phyloP scores from a whole-genome alignment of 306 rosid genomes.

The Ziziphus jujuba region DNA sequence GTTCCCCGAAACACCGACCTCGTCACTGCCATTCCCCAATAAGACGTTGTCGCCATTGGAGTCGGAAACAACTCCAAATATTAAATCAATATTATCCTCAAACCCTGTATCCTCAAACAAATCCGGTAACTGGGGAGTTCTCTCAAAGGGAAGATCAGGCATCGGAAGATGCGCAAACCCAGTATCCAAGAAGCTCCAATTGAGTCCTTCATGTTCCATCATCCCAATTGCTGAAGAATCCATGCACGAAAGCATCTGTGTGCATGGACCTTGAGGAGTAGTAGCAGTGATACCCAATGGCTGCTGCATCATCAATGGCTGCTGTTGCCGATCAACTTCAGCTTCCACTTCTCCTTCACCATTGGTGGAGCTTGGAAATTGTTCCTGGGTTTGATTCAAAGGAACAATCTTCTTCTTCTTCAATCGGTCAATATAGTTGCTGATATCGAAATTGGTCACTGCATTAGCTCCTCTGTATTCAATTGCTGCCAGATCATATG shows the following conservation, averaged over 20 bases:
- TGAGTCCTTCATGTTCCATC: constrained; percentile 23
- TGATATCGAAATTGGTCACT: constrained; percentile 81
- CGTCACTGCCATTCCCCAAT: constrained; percentile 21
- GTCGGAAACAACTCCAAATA: constrained; percentile 38
- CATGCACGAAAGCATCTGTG: constrained; percentile 21
- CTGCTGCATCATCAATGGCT: constrained; percentile 15
- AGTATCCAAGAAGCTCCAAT: constrained; percentile 60
- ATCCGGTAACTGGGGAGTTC: constrained; percentile 32
- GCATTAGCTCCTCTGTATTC: constrained; percentile 88
- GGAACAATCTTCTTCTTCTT: constrained; percentile 18
- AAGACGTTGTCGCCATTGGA: constrained; percentile 14
- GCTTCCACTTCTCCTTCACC: constrained; percentile 25
- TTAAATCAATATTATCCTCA: constrained; percentile 60
- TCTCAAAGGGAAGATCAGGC: constrained; percentile 28
- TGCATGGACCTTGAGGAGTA: constrained; percentile 1
- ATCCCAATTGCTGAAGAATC: constrained; percentile 34
- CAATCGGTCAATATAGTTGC: constrained; percentile 53
- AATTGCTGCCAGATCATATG: constrained; percentile 89
- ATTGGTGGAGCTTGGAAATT: constrained; percentile 25
- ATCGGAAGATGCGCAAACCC: constrained; percentile 36
- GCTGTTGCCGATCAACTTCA: neutral
- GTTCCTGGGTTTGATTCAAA: constrained; percentile 14
- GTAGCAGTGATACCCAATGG: constrained; percentile 2
- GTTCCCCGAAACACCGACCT: constrained; percentile 23
- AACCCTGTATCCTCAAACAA: constrained; percentile 49